Base-by-base conservation (phyloP, 2,329 filamentous ascomycete species). In the Talaromyces verruculosus region DNA sequence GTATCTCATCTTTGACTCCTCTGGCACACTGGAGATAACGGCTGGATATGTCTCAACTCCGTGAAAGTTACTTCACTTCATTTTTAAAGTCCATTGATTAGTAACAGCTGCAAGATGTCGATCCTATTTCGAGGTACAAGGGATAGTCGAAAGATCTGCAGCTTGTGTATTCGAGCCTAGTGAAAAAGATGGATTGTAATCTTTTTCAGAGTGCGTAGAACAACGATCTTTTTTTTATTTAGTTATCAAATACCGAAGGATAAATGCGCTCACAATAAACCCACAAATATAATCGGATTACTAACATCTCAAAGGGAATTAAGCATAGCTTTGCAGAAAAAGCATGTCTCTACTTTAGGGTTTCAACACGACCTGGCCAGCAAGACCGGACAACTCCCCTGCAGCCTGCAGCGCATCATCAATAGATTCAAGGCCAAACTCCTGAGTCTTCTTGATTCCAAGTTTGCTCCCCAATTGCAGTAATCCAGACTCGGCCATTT, bases 391-490 rank as follows among this genome's bases (percentile, higher is more conserved):
- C 30, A 65, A 25, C 22, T 33, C 39, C 30, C 55, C 63, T n/a
- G 63, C 63, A 33, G 63, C 63, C 53, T 51, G 43, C 41, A 65
- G 63, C 15, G 63, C 63, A 13, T 61, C 63, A 6, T 10, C 8
- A n/a, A 53, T 25, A 4, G 41, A 61, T 71, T 69, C 28, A 19
- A 74, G 5, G 68, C 70, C 2, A 63, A 68, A 25, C 59, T 72
- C 5, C 64, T 73, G 19, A 58, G 69, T 13, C n/a, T 41, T 10
- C 7, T 60, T 2, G 57, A 63, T 28, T 39, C 69, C 15, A 6
- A 63, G n/a, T 58, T 61, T 17, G 62, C 60, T 3, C 47, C 63
- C 63, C 2, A 65, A 35, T 30, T 3, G 11, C 19, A 65, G 63
- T n/a, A 65, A 13, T 10, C 63, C 68, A 0, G 67, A 63, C 28